These are phyloP conservation scores for Leccinum uliginosum DNA, from an alignment of 768 basidiomycete genomes.

Conservation along the genomic window DNA sequence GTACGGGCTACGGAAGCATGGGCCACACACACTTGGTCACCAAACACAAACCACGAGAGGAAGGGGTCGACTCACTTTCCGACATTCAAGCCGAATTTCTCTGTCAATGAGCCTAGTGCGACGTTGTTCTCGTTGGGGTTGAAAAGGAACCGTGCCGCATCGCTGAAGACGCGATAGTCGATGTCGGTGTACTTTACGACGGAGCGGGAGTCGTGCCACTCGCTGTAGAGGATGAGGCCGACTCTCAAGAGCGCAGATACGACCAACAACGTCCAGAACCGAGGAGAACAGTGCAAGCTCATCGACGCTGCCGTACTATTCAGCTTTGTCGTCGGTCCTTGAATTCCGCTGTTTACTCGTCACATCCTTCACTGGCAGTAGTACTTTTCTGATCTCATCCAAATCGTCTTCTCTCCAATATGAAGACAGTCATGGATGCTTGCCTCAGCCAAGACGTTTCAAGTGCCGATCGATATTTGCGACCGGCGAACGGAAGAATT, in stretches of 20 bases:
- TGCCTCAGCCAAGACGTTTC: neutral
- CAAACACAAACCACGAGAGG: neutral
- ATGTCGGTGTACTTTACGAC: constrained; percentile 96
- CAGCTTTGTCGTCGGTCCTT: neutral
- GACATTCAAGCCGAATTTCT: constrained; percentile 37
- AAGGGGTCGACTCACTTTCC: constrained; percentile 67
- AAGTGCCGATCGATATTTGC: neutral
- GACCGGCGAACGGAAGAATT: neutral
- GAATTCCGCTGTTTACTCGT: neutral
- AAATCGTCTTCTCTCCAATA: too few relatives aligned
- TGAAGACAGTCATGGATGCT: neutral
- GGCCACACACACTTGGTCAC: constrained; percentile 2
- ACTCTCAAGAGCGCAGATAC: constrained; percentile 58
- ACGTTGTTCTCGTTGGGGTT: constrained; percentile 44
- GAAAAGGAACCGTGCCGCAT: constrained; percentile 74
- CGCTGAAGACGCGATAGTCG: constrained; percentile 93
- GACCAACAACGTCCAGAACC: constrained; percentile 51
- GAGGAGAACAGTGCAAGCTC: constrained; percentile 20
- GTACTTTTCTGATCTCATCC: neutral
- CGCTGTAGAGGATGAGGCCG: constrained; percentile 76
- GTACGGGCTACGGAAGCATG: constrained; percentile 64
- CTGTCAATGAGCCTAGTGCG: constrained; percentile 59
- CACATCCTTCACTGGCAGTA: too few relatives aligned
- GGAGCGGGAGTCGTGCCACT: constrained; percentile 83
- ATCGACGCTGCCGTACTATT: neutral